Evolutionary conservation across 768 basidiomycete genomes (phyloP), one percentile per base, ranked within the genome.

Genomic region (Naganishia kalamii): DNA sequence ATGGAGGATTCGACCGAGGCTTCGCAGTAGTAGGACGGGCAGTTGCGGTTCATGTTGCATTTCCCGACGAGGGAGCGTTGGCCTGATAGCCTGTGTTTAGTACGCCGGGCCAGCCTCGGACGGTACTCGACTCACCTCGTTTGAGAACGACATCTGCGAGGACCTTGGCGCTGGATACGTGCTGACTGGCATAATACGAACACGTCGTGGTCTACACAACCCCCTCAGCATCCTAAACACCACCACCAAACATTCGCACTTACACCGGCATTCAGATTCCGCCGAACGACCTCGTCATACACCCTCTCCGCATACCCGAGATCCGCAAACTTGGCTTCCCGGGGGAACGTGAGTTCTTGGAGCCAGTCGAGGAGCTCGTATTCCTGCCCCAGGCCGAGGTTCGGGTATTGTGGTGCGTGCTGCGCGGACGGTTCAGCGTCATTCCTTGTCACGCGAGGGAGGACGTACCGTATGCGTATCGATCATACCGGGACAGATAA

Each of bases 301-400:
- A 85, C 81, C 46, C 78, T 81, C 40, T 80, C 76, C 2, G 94
- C 92, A 77, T 90, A 92, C 2, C 80, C 78, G 3, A 82, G 65
- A 70, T 94, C 85, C 12, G 79, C 70, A 74, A 92, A 97, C 65
- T 83, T 86, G 27, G 84, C 81, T 75, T 98, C 94, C 74, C 84
- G 85, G 0, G 94, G 94, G 77, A 94, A 98, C 2, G 92, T 96
- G 63, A 90, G 81, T 25, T 87, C 80, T 25, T 84, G 74, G 27
- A 94, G 83, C 94, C 94, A 98, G 67, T 90, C 88, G 13, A 97
- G 82, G 4, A 98, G 86, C 72, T 94, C 85, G 71, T 88, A 86
- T 69, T 92, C 84, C 66, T 88, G 87, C 8, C 92, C 93, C 12
- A 69, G 70, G 1, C 70, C 71, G 27, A 75, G 70, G 63, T 78